Conservation (phyloP, 2,329 filamentous ascomycete species). For the Pseudogymnoascus sp. region DNA sequence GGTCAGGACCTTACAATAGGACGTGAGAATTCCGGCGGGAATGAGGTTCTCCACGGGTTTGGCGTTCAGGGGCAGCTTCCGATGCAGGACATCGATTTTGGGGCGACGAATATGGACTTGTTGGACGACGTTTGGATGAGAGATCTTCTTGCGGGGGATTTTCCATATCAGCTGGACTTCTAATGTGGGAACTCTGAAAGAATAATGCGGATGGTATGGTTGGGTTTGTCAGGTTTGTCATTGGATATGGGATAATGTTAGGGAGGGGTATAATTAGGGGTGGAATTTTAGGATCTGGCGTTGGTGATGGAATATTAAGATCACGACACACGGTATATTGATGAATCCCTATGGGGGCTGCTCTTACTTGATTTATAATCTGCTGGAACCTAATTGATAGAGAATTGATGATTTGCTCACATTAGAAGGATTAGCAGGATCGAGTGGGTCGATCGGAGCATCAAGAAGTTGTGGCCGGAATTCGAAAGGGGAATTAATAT, state of each 20-base stretch:
- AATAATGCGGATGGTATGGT: neutral
- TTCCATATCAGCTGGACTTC: constrained; percentile 4
- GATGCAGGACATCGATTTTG: neutral
- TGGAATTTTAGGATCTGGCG: neutral
- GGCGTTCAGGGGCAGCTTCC: neutral
- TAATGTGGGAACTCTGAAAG: neutral
- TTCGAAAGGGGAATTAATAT: neutral
- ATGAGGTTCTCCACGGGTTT: neutral
- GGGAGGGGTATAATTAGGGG: neutral
- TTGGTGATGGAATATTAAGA: neutral
- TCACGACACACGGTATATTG: neutral
- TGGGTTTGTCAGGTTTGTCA: neutral
- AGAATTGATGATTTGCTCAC: neutral
- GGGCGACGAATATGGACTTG: constrained; percentile 1
- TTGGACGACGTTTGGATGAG: constrained; percentile 1
- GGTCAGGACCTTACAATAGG: neutral
- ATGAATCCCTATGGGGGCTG: neutral
- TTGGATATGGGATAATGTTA: neutral
- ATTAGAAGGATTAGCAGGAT: neutral
- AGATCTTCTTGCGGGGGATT: constrained; percentile 6
- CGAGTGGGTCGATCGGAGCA: neutral
- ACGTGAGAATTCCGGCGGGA: neutral
- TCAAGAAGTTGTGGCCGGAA: neutral
- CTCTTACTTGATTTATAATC: neutral
- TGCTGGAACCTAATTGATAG: neutral